Conservation (phyloP, 148 eudicot genomes). For the Simmondsia chinensis region DNA sequence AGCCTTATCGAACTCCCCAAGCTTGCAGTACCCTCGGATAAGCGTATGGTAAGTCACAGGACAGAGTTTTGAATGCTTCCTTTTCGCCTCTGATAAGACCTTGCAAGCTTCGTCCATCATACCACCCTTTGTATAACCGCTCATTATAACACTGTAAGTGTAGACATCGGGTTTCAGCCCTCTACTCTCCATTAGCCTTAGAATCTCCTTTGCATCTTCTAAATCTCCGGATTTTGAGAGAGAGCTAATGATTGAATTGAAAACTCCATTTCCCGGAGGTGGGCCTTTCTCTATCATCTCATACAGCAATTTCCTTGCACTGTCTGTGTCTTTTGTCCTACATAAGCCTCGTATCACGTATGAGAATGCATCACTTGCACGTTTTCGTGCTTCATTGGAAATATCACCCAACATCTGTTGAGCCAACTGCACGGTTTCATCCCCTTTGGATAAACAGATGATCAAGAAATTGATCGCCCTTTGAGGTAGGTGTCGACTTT, state of each 20-base stretch:
- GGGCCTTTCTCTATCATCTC: conserved; percentile 79
- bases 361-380: conserved; percentile 45
- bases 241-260: conserved; percentile 41
- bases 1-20: conserved; percentile 66
- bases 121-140: conserved; percentile 69
- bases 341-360: conserved; percentile 56
- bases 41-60: conserved; percentile 61
- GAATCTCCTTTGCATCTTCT: conserved; percentile 46
- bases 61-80: conserved; percentile 48
- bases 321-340: conserved; percentile 45
- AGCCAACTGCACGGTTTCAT: conserved; percentile 49
- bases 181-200: conserved; percentile 59
- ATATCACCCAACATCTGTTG: conserved; percentile 50
- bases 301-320: conserved; percentile 48
- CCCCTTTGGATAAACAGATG: conserved; percentile 35
- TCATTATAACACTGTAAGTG: conserved; percentile 68
- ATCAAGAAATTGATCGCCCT: conserved; percentile 41
- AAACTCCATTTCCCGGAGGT: conserved; percentile 70
- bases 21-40: conserved; percentile 81
- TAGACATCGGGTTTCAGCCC: conserved; percentile 85
- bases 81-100: conserved; percentile 61
- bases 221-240: conserved; percentile 59
- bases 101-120: conserved; percentile 68
- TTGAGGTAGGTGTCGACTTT: conserved; percentile 33
- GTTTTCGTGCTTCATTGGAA: conserved; percentile 35